Percentiles rank a stretch among this genome's conserved stretches.
Evolutionary conservation across 768 basidiomycete species (phyloP).

Genomic region (Agrocybe praecox): DNA sequence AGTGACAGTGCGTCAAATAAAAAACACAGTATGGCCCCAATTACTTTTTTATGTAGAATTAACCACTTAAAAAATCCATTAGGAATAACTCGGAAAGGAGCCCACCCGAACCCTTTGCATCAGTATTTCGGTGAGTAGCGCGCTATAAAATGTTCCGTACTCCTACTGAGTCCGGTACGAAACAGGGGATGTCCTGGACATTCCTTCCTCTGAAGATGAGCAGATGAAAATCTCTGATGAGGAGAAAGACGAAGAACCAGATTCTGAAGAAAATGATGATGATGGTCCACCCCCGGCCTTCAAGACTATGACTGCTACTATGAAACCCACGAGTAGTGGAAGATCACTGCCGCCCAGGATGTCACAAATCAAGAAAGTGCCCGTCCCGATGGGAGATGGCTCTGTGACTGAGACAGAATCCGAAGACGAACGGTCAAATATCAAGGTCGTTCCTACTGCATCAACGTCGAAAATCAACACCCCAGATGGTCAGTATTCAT

Average conservation of each 20-base stretch:
- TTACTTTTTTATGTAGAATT: no score
- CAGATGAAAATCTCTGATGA: conserved; percentile 27
- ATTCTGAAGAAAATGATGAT: conserved; percentile 9
- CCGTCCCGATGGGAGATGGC: background rate
- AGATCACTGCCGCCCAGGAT: background rate
- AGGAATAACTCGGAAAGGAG: no score
- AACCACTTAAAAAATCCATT: no score
- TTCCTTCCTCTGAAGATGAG: conserved; percentile 55
- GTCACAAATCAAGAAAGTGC: background rate
- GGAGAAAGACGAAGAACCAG: conserved; percentile 15
- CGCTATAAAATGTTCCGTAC: background rate
- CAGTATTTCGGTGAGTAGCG: conserved; percentile 48
- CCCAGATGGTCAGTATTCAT: background rate
- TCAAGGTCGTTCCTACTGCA: background rate
- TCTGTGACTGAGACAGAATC: conserved; percentile 38
- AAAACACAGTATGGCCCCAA: background rate
- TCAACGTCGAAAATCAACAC: background rate
- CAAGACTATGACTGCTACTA: background rate
- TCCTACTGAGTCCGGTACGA: background rate
- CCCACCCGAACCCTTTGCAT: conserved; percentile 41
- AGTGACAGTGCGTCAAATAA: background rate
- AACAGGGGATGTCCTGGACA: conserved; percentile 42
- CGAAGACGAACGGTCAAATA: conserved; percentile 15
- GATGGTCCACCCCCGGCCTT: background rate
- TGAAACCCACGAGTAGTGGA: background rate